Conservation (phyloP, 305 asterid genomes). For the Fraxinus xanthoxyloides region DNA sequence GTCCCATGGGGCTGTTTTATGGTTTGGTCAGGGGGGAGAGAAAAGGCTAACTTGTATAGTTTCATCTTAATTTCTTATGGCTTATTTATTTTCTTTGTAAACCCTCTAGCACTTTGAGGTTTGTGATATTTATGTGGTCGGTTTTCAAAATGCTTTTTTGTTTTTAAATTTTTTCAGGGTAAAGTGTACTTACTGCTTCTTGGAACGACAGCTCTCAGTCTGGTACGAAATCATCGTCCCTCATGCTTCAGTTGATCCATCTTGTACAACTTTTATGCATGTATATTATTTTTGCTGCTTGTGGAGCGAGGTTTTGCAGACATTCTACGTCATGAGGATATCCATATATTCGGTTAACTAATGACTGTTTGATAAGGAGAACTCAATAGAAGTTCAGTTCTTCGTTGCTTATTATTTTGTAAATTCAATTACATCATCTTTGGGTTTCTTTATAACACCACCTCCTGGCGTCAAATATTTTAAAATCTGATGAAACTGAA, state of each 20-base stretch:
- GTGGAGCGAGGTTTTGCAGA: not conserved
- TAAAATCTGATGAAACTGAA: not conserved
- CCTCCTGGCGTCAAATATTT: not conserved
- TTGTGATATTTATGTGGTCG: not conserved
- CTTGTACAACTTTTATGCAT: not conserved
- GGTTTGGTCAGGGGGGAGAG: not conserved
- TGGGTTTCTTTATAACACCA: not conserved
- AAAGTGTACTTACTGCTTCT: conserved; percentile 93
- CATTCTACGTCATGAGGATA: not conserved
- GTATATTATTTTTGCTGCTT: not conserved
- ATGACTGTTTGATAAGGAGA: not conserved
- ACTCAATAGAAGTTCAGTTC: not conserved
- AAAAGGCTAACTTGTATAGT: not conserved
- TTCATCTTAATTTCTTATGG: not conserved
- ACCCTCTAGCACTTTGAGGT: not conserved
- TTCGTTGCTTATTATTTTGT: not conserved
- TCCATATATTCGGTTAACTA: not conserved
- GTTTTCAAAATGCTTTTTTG: conserved; percentile 4
- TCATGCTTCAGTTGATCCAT: conserved; percentile 19
- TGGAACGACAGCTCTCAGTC: conserved; percentile 99
- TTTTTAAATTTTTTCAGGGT: conserved; percentile 48
- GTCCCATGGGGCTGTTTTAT: not conserved
- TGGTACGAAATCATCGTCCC: conserved; percentile 47
- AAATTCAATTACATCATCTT: not conserved
- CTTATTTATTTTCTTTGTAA: not conserved